Percentiles rank a stretch among this genome's conserved stretches.
Evolutionary conservation across 192 early-diverging fungal species (phyloP).

Genomic region (Geosiphon pyriformis): DNA sequence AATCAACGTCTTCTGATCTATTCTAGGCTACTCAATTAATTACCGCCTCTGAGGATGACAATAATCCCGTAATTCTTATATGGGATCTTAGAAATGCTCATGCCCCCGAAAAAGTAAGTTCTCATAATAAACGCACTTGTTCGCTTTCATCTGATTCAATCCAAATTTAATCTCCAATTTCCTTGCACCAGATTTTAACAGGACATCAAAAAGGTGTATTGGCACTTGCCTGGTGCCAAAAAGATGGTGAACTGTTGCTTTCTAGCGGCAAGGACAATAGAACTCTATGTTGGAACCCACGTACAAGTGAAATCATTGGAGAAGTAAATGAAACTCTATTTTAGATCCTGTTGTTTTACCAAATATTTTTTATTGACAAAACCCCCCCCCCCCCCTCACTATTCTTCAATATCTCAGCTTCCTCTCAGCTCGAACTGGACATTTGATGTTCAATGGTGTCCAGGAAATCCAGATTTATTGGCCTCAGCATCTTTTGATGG

Average conservation of each 20-base stretch:
- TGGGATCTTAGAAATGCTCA: slow-evolving; percentile 97
- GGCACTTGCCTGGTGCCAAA: slow-evolving; percentile 91
- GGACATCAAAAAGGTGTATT: slow-evolving; percentile 91
- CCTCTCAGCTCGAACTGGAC: slow-evolving; percentile 85
- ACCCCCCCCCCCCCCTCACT: background rate
- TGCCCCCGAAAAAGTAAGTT: slow-evolving; percentile 71
- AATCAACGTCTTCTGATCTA: slow-evolving; percentile 3
- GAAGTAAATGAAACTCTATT: slow-evolving; percentile 56
- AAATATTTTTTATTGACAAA: no score
- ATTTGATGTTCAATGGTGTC: slow-evolving; percentile 96
- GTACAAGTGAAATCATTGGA: slow-evolving; percentile 75
- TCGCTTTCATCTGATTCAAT: slow-evolving; percentile 3
- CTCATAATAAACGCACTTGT: background rate
- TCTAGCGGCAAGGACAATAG: slow-evolving; percentile 93
- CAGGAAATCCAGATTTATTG: slow-evolving; percentile 86
- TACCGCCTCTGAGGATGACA: slow-evolving; percentile 89
- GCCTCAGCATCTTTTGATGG: slow-evolving; percentile 91
- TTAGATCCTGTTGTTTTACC: background rate
- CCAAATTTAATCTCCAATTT: slow-evolving; percentile 16
- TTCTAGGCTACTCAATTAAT: slow-evolving; percentile 85
- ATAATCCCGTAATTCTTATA: slow-evolving; percentile 76
- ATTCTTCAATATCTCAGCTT: slow-evolving; percentile 37
- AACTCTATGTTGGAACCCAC: slow-evolving; percentile 92
- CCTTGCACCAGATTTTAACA: slow-evolving; percentile 59
- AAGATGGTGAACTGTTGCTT: slow-evolving; percentile 89